These are phyloP conservation scores for Paraurostyla sp. DNA, from an alignment of 73 alveolate genomes.

Conservation along the genomic window DNA sequence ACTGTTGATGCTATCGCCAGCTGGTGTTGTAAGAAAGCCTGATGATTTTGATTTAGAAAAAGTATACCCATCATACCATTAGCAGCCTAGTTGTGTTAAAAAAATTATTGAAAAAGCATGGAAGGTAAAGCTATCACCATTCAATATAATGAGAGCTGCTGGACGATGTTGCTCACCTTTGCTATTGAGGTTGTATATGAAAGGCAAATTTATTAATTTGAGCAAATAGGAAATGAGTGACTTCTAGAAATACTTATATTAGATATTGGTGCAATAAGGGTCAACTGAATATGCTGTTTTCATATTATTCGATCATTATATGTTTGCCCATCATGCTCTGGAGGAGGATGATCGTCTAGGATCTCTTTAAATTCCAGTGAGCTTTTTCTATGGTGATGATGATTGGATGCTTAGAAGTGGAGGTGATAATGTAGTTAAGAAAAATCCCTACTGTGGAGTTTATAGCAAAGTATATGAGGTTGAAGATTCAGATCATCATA, in stretches of 20 bases:
- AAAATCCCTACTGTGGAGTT: background rate
- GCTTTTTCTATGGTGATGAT: constrained; percentile 1
- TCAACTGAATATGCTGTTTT: background rate
- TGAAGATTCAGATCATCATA: constrained; percentile 18
- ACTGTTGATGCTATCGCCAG: constrained; percentile 56
- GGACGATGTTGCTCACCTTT: background rate
- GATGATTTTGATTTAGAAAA: constrained; percentile 2
- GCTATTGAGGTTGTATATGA: background rate
- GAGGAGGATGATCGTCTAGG: background rate
- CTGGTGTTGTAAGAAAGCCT: constrained; percentile 49
- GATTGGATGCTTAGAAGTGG: constrained; percentile 19
- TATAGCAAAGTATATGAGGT: background rate
- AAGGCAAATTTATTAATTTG: background rate
- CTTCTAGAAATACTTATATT: background rate
- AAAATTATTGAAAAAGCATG: background rate
- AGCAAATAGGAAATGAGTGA: background rate
- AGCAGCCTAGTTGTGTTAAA: background rate
- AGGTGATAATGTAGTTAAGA: background rate
- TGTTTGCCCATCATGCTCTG: constrained; percentile 7
- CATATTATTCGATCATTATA: background rate
- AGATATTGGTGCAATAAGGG: background rate
- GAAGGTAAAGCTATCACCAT: background rate
- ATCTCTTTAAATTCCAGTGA: background rate
- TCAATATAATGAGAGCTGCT: background rate
- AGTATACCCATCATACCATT: background rate